These are phyloP conservation scores for Talaromyces trachyspermus DNA, from an alignment of 495 filamentous ascomycete genomes.

Conservation along the genomic window DNA sequence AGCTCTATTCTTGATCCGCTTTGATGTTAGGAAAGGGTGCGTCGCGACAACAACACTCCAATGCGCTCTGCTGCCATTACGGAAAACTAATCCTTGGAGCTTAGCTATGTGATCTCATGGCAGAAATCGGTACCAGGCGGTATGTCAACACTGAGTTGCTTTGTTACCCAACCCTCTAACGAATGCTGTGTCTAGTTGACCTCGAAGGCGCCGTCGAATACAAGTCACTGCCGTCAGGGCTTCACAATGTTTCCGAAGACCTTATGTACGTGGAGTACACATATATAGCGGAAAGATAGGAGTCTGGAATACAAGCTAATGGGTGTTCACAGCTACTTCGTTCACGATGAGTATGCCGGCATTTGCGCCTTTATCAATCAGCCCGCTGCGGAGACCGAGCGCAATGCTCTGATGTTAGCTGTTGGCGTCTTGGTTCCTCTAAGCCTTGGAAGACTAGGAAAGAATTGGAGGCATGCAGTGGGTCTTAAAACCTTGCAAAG, in stretches of 20 bases:
- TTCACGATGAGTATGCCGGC: slow-evolving; percentile 77
- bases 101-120: slow-evolving; percentile 78
- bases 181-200: slow-evolving; percentile 46
- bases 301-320: too few relatives aligned
- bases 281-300: too few relatives aligned
- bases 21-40: slow-evolving; percentile 80
- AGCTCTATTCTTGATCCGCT: slow-evolving; percentile 78
- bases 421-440: slow-evolving; percentile 83
- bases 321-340: slow-evolving; percentile 66
- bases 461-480: slow-evolving; percentile 82
- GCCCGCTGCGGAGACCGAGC: slow-evolving; percentile 65
- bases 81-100: slow-evolving; percentile 8
- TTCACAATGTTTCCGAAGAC: slow-evolving; percentile 84
- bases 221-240: slow-evolving; percentile 85
- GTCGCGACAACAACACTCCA: neutral
- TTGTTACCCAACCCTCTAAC: slow-evolving; percentile 17
- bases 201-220: slow-evolving; percentile 89
- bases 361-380: slow-evolving; percentile 88
- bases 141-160: slow-evolving; percentile 24
- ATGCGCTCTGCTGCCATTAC: neutral
- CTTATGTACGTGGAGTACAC: slow-evolving; percentile 53
- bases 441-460: slow-evolving; percentile 77
- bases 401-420: slow-evolving; percentile 88
- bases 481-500: slow-evolving; percentile 67
- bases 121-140: slow-evolving; percentile 59